A percentile compares a stretch with the other conserved stretches of the same genome.
Conservation (phyloP, 805 yeast genomes). For the Candida alai region DNA sequence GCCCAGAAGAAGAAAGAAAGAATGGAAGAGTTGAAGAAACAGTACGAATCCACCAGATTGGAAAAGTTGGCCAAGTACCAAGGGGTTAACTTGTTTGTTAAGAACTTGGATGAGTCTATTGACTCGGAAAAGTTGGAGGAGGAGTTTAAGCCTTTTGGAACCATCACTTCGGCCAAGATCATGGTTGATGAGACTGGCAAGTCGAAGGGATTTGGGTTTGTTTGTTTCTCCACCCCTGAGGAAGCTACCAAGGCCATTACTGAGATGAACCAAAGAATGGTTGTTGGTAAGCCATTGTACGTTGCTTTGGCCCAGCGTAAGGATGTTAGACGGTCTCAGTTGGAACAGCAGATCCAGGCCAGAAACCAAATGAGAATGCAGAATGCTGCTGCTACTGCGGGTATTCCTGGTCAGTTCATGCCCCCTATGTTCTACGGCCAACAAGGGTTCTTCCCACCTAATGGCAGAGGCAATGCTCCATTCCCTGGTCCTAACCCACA, state of each 20-base stretch:
- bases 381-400: constrained; percentile 88
- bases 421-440: constrained; percentile 84
- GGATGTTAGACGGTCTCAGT: constrained; percentile 94
- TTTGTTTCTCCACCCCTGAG: constrained; percentile 95
- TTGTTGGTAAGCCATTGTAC: constrained; percentile 92
- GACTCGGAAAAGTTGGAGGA: constrained; percentile 89
- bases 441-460: constrained; percentile 82
- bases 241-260: constrained; percentile 98
- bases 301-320: constrained; percentile 99
- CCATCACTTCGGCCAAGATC: constrained; percentile 92
- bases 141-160: constrained; percentile 90
- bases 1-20: constrained; percentile 99
- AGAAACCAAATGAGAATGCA: constrained; percentile 98
- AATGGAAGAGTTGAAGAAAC: constrained; percentile 90
- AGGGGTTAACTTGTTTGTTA: constrained; percentile 95
- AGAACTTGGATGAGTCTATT: constrained; percentile 91
- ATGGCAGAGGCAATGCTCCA: constrained; percentile 71
- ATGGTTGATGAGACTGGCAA: constrained; percentile 94
- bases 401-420: constrained; percentile 83
- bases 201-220: constrained; percentile 98
- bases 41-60: constrained; percentile 85
- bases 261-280: constrained; percentile 97
- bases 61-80: constrained; percentile 93
- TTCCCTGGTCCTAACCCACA: constrained; percentile 79
- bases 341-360: constrained; percentile 96